Evolutionary conservation across 1,284 basidiomycete genomes (phyloP).

Genomic region (Sporisorium sorghi): DNA sequence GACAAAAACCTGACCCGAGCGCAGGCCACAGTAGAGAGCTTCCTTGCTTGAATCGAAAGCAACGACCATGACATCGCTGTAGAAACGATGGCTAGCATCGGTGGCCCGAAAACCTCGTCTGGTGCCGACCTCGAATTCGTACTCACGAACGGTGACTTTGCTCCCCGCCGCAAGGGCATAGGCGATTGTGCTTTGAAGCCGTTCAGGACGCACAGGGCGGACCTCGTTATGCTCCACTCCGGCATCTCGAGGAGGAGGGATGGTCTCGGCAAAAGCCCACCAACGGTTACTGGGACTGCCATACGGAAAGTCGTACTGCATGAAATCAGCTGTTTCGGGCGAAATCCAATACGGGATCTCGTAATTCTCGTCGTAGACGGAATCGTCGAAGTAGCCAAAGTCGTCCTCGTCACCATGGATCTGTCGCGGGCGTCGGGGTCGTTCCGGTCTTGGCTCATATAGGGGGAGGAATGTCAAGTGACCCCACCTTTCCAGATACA

Average conservation of each 20-base stretch:
- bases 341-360: no score
- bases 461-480: background rate
- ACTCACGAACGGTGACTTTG: background rate
- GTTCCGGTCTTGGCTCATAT: background rate
- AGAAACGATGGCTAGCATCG: background rate
- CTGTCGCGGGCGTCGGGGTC: no score
- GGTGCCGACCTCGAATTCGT: background rate
- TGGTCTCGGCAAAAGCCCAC: conserved; percentile 3
- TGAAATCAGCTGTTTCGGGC: no score
- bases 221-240: background rate
- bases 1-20: conserved; percentile 19
- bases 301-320: no score
- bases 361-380: no score
- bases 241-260: background rate
- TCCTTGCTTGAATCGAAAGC: conserved; percentile 6
- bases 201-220: no score
- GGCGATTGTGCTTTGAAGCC: background rate
- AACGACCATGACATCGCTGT: conserved; percentile 28
- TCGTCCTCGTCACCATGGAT: background rate
- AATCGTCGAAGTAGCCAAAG: no score
- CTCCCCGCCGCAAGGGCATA: background rate
- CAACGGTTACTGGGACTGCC: background rate
- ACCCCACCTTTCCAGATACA: no score
- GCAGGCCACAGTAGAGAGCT: conserved; percentile 18
- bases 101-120: no score